Evolutionary conservation across 148 eudicot species (phyloP), one percentile per base, ranked within the genome.

Genomic region (Tetragonia tetragonoides): DNA sequence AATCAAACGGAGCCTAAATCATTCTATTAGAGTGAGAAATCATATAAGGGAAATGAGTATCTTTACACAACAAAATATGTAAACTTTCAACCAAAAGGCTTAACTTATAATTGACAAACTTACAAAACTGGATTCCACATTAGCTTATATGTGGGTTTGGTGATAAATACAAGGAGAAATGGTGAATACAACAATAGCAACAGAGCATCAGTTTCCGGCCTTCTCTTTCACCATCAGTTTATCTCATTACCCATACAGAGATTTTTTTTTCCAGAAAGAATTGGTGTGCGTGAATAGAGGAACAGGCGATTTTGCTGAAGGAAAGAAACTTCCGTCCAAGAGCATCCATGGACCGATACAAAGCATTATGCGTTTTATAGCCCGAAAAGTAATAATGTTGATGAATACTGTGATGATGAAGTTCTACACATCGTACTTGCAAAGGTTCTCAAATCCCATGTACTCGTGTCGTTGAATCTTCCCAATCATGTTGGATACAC

Each of bases 371-470:
- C 7, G 42, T 68, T 56, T 44, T 5, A 3, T 15, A 21, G 2
- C 23, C 3, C 1, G 56, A 41, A 0, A 46, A 41, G 47, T 17
- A 46, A 17, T n/a, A n/a, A 7, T 20, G 3, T 20, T 15, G 6
- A 11, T 15, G 6, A 11, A 23, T 20, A 68, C 37, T n/a, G n/a
- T 28, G 5, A 60, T 60, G 39, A 17, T 39, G 34, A 40, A 73
- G 16, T 38, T 68, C 66, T 79, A 83, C 7, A 47, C 81, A 14
- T 83, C 85, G 65, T 93, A 94, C 68, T 81, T 89, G 97, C 97
- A 94, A 70, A 94, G 90, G 85, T 89, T 85, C 80, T 94, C 95
- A 67, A 94, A 92, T 53, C 98, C 98, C 95, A 94, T 94, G 84
- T 90, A 92, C 70, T 92, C 97, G 54, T 90, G 84, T 68, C 83